Conservation (phyloP, 176 grass and related monocot species). For the Urochloa ruziziensis region DNA sequence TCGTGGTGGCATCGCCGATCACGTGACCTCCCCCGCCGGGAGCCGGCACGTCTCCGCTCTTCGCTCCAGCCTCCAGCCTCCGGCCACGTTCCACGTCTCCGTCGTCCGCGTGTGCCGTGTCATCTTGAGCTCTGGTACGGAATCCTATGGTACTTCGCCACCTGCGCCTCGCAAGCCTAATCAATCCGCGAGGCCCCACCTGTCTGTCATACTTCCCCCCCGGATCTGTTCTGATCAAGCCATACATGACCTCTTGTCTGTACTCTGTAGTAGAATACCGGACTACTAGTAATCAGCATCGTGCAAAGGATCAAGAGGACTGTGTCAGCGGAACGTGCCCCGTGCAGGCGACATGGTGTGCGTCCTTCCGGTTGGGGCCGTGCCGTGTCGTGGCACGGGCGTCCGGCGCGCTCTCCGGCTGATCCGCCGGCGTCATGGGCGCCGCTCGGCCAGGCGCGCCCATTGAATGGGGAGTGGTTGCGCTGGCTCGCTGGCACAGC, state of each 20-base stretch:
- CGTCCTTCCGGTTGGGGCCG: neutral
- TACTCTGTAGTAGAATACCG: no score
- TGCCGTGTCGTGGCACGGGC: neutral
- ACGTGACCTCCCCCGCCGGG: slow-evolving; percentile 42
- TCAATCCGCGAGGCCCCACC: neutral
- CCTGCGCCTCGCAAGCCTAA: neutral
- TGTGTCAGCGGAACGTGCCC: neutral
- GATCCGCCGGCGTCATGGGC: slow-evolving; percentile 50
- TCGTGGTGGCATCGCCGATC: slow-evolving; percentile 27
- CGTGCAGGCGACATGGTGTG: neutral
- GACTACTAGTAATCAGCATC: neutral
- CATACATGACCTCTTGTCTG: neutral
- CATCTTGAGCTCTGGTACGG: slow-evolving; percentile 11
- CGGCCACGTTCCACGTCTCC: neutral
- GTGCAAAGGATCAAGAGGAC: neutral
- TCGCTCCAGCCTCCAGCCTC: neutral
- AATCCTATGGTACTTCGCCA: slow-evolving; percentile 36
- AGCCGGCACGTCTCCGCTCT: slow-evolving; percentile 12
- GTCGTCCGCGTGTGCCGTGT: neutral
- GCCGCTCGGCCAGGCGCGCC: slow-evolving; percentile 16
- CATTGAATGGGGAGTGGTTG: slow-evolving; percentile 46
- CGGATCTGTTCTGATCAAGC: neutral
- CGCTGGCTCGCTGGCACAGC: neutral
- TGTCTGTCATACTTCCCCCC: neutral
- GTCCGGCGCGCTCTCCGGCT: neutral